phyloP scores from a whole-genome alignment of 345 rosid species.

The Bruguiera parviflora region DNA sequence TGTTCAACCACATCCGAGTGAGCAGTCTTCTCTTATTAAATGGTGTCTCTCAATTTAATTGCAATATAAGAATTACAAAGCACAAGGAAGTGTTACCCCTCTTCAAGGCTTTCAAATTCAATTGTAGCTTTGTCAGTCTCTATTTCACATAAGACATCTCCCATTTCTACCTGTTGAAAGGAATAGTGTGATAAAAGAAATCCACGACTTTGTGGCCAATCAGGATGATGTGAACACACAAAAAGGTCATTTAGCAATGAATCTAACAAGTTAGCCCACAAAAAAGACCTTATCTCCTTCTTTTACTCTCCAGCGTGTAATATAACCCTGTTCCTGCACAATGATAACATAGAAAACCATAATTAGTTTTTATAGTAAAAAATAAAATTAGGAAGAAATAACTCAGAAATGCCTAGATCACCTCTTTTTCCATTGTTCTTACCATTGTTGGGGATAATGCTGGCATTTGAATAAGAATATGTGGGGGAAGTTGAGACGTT shows the following conservation, averaged over 20 bases:
- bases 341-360: slow-evolving; percentile 24
- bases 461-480: slow-evolving; percentile 81
- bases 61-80: neutral
- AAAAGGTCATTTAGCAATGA: neutral
- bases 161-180: slow-evolving; percentile 81
- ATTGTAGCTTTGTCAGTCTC: slow-evolving; percentile 98
- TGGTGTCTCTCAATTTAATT: too few relatives aligned
- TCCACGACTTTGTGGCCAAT: slow-evolving; percentile 7
- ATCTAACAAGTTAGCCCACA: neutral
- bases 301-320: slow-evolving; percentile 78
- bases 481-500: slow-evolving; percentile 75
- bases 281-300: slow-evolving; percentile 93
- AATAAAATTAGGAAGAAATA: slow-evolving; percentile 8
- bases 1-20: neutral
- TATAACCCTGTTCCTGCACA: slow-evolving; percentile 84
- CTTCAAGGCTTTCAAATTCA: slow-evolving; percentile 94
- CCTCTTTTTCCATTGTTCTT: slow-evolving; percentile 3
- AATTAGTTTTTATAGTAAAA: slow-evolving; percentile 15
- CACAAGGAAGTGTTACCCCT: slow-evolving; percentile 54
- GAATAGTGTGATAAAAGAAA: slow-evolving; percentile 20
- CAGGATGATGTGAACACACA: neutral
- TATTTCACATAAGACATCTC: slow-evolving; percentile 93
- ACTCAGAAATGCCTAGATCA: slow-evolving; percentile 4
- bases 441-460: slow-evolving; percentile 99
- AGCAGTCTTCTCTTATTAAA: neutral